These are phyloP conservation scores for Bombardia bombarda DNA, from an alignment of 495 filamentous ascomycete species.

Conservation along the genomic window DNA sequence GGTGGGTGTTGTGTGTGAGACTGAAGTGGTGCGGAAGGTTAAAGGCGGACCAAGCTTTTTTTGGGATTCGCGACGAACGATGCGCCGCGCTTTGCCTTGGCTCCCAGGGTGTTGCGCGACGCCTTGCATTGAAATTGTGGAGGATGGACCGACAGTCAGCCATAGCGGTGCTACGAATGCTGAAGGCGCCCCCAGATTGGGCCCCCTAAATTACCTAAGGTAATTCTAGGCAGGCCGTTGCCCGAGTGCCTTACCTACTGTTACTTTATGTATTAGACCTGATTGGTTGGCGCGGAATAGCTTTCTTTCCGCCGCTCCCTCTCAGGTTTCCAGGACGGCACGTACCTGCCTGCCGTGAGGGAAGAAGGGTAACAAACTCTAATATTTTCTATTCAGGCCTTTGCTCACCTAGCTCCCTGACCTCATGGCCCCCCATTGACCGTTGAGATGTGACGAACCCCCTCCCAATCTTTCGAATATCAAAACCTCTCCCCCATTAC, in stretches of 20 bases:
- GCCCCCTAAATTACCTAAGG: neutral
- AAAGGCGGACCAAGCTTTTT: neutral
- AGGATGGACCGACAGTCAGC: neutral
- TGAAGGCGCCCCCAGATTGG: neutral
- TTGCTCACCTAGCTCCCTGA: too few relatives aligned
- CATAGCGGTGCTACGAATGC: neutral
- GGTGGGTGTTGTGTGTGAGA: slow-evolving; percentile 1
- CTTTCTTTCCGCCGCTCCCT: neutral
- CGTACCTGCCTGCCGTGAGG: neutral
- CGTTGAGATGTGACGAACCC: too few relatives aligned
- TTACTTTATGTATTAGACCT: too few relatives aligned
- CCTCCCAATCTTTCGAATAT: neutral
- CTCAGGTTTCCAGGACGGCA: too few relatives aligned
- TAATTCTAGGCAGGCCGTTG: too few relatives aligned
- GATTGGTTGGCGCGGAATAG: slow-evolving; percentile 3
- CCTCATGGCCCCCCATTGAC: too few relatives aligned
- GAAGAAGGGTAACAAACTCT: neutral
- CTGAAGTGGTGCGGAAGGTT: slow-evolving; percentile 2
- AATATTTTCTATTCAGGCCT: neutral
- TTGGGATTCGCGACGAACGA: slow-evolving; percentile 12
- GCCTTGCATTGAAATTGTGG: neutral
- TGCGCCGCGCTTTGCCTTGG: slow-evolving; percentile 5
- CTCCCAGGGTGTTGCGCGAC: neutral
- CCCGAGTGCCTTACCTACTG: too few relatives aligned
- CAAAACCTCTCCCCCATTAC: too few relatives aligned